These are phyloP conservation scores for Paracorniculantispora psalliotae DNA, from an alignment of 2,329 filamentous ascomycete species.

Conservation along the genomic window DNA sequence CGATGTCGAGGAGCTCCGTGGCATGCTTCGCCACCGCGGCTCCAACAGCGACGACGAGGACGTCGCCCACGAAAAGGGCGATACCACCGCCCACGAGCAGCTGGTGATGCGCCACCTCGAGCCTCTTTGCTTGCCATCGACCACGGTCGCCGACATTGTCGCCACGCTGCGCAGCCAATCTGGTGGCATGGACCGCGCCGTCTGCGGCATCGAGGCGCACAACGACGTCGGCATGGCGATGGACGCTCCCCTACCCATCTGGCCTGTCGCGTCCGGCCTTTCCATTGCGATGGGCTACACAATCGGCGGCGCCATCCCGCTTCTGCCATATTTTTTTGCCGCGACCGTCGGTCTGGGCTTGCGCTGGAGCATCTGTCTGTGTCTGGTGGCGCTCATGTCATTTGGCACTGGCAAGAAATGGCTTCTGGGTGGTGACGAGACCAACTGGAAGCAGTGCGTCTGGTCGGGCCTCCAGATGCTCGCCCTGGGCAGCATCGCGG, in stretches of 20 bases:
- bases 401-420: slow-evolving; percentile 55
- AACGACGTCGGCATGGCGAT: slow-evolving; percentile 1
- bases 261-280: slow-evolving; percentile 46
- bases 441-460: slow-evolving; percentile 19
- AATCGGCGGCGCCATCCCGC: slow-evolving; percentile 56
- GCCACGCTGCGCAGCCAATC: slow-evolving; percentile 22
- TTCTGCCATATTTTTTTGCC: slow-evolving; percentile 57
- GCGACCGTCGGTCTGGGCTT: slow-evolving; percentile 36
- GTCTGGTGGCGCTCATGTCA: slow-evolving; percentile 47
- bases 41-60: slow-evolving; percentile 12
- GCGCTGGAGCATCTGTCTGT: slow-evolving; percentile 49
- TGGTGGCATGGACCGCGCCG: slow-evolving; percentile 26
- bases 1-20: slow-evolving; percentile 21
- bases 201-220: slow-evolving; percentile 18
- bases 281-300: slow-evolving; percentile 60
- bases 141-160: slow-evolving; percentile 22
- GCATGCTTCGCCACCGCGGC: slow-evolving; percentile 21
- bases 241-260: slow-evolving; percentile 18
- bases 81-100: slow-evolving; percentile 15
- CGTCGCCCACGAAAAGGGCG: slow-evolving; percentile 14
- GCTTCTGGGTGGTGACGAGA: slow-evolving; percentile 23
- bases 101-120: slow-evolving; percentile 29
- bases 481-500: slow-evolving; percentile 29
- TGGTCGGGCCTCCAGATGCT: slow-evolving; percentile 31
- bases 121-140: slow-evolving; percentile 25